These are phyloP conservation scores for Alloteropsis angusta DNA, from an alignment of 202 grass and related monocot genomes.

Conservation along the genomic window DNA sequence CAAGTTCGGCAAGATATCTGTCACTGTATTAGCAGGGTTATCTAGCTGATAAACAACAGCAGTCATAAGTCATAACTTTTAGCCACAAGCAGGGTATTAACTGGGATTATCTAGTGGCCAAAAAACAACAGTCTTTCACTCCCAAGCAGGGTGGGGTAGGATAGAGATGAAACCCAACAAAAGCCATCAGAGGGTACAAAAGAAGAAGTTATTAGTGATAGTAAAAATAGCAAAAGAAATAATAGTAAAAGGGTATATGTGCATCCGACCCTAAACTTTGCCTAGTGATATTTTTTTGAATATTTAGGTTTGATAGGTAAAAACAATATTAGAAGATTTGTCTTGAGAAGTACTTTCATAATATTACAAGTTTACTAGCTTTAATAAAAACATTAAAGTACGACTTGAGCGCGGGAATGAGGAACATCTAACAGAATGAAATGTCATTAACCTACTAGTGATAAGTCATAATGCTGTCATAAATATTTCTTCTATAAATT, in stretches of 20 bases:
- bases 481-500: not conserved
- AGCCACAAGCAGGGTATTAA: no score
- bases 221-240: not conserved
- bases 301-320: not conserved
- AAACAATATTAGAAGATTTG: no score
- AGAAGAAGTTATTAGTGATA: no score
- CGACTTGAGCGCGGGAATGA: not conserved
- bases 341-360: not conserved
- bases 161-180: not conserved
- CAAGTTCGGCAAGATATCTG: not conserved
- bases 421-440: not conserved
- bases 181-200: not conserved
- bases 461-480: not conserved
- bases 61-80: not conserved
- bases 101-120: no score
- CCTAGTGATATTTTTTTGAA: not conserved
- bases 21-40: not conserved
- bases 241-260: not conserved
- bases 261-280: not conserved
- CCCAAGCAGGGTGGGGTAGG: not conserved
- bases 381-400: not conserved
- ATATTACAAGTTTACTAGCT: not conserved
- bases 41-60: not conserved
- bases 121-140: no score
- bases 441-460: not conserved